These are phyloP conservation scores for Neocallimastix lanati DNA, from an alignment of 192 early-diverging fungal species.

Conservation along the genomic window DNA sequence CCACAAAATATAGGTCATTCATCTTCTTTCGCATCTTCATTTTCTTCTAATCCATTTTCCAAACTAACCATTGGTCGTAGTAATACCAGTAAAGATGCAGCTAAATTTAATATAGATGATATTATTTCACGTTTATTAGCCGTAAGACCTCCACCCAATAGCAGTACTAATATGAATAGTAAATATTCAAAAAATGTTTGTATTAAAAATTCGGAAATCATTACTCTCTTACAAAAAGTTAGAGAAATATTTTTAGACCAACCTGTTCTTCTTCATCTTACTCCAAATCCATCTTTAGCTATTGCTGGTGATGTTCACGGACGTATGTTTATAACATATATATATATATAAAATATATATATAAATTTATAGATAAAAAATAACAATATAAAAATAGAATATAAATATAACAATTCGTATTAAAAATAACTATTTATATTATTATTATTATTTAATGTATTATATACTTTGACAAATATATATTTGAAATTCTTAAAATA, in stretches of 20 bases:
- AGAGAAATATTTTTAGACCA: slow-evolving; percentile 80
- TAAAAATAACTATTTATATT: no score
- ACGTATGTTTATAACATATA: background rate
- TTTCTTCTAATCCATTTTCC: background rate
- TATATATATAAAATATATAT: background rate
- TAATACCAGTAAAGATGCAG: background rate
- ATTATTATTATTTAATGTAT: no score
- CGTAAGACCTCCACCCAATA: slow-evolving; percentile 17
- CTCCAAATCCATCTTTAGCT: slow-evolving; percentile 6
- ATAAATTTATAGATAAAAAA: background rate
- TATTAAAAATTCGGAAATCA: slow-evolving; percentile 69
- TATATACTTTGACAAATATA: no score
- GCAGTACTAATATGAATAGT: background rate
- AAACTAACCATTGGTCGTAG: background rate
- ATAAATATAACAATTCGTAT: no score
- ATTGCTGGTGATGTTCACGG: background rate
- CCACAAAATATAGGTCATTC: background rate
- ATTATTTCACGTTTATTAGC: slow-evolving; percentile 70
- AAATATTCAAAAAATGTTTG: slow-evolving; percentile 4
- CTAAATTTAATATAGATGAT: slow-evolving; percentile 57
- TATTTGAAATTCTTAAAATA: no score
- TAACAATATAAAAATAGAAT: no score
- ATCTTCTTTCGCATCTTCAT: background rate
- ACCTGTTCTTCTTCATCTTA: slow-evolving; percentile 33
- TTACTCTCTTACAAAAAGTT: slow-evolving; percentile 62